phyloP scores from a whole-genome alignment of 306 rosid species.

The Rosa chinensis region DNA sequence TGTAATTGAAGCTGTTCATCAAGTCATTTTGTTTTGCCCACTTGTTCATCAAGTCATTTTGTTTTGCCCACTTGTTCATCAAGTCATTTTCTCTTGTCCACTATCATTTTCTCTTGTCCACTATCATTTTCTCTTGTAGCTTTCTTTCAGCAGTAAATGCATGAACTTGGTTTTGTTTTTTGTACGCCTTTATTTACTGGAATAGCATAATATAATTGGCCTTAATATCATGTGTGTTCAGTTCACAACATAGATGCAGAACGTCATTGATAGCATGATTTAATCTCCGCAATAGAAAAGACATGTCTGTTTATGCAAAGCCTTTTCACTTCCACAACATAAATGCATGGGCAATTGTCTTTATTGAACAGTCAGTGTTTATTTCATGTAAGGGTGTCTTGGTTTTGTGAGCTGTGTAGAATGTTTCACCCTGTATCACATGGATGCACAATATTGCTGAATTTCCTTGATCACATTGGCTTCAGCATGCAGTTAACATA shows the following conservation, averaged over 20 bases:
- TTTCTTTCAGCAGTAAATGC: background rate
- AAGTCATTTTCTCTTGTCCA: too few relatives aligned
- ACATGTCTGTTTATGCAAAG: background rate
- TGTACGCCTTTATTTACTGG: background rate
- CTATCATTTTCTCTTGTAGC: background rate
- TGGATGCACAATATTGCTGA: background rate
- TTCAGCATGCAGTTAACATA: background rate
- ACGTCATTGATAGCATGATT: background rate
- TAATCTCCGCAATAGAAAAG: background rate
- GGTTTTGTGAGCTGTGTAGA: background rate
- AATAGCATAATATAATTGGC: background rate
- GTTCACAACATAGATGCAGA: background rate
- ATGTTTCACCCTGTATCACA: background rate
- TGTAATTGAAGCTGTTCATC: background rate
- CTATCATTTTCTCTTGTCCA: background rate
- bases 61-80: background rate
- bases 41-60: background rate
- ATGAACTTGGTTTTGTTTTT: background rate
- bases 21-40: background rate
- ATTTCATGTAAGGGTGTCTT: background rate
- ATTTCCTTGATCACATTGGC: background rate
- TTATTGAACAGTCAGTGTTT: background rate
- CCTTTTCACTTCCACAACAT: background rate
- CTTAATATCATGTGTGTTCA: background rate
- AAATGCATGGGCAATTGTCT: background rate